phyloP scores from a whole-genome alignment of 306 rosid genomes.

The cucumber (Cucumis sativus) region Cucumber_9930_V3 NC_026660.2:6492001-6492500 shows the following conservation, averaged over 20 bases:
- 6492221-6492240: neutral
- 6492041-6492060: neutral
- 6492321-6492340: neutral
- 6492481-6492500: too few species aligned
- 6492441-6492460: neutral
- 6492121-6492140: neutral
- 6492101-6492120: neutral
- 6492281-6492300: neutral
- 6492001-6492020: conserved; percentile 1
- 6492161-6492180: neutral
- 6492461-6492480: too few species aligned
- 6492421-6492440: neutral
- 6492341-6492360: neutral
- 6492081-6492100: neutral
- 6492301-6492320: neutral
- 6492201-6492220: neutral
- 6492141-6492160: neutral
- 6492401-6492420: neutral
- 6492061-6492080: neutral
- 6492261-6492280: neutral
- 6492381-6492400: neutral
- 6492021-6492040: neutral
- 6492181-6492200: neutral
- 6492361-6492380: neutral
- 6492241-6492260: neutral